These are phyloP conservation scores for Austroboletus rostrupii DNA, from an alignment of 1,284 basidiomycete species.

Conservation along the genomic window DNA sequence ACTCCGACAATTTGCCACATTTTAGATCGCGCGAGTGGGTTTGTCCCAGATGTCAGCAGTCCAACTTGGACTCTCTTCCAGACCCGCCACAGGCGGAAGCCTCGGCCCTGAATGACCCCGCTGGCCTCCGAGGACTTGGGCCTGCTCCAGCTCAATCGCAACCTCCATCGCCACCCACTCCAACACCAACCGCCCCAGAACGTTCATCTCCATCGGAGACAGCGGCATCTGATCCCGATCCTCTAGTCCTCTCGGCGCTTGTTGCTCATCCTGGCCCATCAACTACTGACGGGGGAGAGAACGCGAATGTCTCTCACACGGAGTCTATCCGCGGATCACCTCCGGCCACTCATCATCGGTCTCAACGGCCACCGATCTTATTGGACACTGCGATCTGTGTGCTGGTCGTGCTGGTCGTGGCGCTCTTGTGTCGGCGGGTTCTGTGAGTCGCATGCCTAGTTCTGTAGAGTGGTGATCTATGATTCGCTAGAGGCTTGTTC, in stretches of 20 bases:
- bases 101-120: constrained; percentile 18
- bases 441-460: constrained; percentile 36
- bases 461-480: constrained; percentile 21
- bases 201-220: constrained; percentile 14
- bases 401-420: constrained; percentile 58
- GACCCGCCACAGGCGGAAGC: constrained; percentile 42
- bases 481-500: constrained; percentile 11
- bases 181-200: constrained; percentile 17
- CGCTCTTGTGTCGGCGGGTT: constrained; percentile 58
- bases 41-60: constrained; percentile 70
- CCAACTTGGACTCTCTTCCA: constrained; percentile 68
- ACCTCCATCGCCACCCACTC: constrained; percentile 14
- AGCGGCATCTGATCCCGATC: constrained; percentile 16
- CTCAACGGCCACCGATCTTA: constrained; percentile 51
- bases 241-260: constrained; percentile 9
- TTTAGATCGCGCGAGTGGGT: constrained; percentile 77
- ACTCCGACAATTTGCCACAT: constrained; percentile 15
- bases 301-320: constrained; percentile 1
- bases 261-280: constrained; percentile 11
- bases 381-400: constrained; percentile 68
- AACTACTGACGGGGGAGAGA: constrained; percentile 12
- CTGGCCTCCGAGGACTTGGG: constrained; percentile 25
- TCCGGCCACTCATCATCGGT: constrained; percentile 9
- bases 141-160: constrained; percentile 10
- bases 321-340: constrained; percentile 23